These are phyloP conservation scores for Sporisorium iseilematis-ciliati DNA, from an alignment of 1,284 basidiomycete species.

Conservation along the genomic window DNA sequence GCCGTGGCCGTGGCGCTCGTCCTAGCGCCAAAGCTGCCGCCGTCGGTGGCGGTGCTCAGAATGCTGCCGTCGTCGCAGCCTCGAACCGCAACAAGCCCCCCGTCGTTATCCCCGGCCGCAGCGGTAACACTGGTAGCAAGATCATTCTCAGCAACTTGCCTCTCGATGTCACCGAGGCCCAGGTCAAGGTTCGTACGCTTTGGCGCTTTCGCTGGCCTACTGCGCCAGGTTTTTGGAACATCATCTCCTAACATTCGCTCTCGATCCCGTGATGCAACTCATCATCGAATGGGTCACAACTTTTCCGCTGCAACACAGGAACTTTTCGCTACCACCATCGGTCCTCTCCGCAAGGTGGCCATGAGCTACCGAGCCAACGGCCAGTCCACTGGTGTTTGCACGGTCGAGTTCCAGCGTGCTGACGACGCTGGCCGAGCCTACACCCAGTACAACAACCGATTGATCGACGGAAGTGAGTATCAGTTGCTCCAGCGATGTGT, in stretches of 20 bases:
- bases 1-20: constrained; percentile 42
- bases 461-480: constrained; percentile 95
- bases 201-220: neutral
- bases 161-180: constrained; percentile 90
- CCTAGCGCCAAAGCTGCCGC: constrained; percentile 65
- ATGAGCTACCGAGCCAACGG: constrained; percentile 88
- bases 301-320: constrained; percentile 74
- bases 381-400: constrained; percentile 88
- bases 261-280: neutral
- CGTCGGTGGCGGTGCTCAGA: constrained; percentile 55
- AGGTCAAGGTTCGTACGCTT: constrained; percentile 78
- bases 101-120: constrained; percentile 66
- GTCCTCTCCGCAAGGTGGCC: constrained; percentile 83
- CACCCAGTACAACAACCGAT: constrained; percentile 94
- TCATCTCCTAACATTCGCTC: neutral
- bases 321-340: constrained; percentile 90
- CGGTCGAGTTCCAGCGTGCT: constrained; percentile 85
- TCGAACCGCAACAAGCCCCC: constrained; percentile 67
- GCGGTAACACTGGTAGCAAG: constrained; percentile 74
- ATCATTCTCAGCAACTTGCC: constrained; percentile 97
- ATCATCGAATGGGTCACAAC: neutral
- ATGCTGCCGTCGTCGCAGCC: constrained; percentile 61
- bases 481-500: too few relatives aligned
- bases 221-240: neutral
- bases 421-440: constrained; percentile 93